Conservation (phyloP, 1,139 yeast genomes). For the Sugiyamaella neomexicana region DNA sequence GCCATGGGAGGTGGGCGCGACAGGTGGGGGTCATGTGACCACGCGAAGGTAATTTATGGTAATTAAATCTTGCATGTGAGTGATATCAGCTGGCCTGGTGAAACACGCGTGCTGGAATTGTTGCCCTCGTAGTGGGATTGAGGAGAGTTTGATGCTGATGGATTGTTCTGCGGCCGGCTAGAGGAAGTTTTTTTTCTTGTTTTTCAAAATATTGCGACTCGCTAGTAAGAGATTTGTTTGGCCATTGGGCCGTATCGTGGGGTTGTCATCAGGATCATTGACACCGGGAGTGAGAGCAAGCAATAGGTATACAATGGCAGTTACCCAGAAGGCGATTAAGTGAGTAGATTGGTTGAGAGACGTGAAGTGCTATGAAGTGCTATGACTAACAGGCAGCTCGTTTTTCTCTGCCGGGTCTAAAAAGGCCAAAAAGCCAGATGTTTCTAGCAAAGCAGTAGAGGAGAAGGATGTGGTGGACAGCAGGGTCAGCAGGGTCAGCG, state of each 20-base stretch:
- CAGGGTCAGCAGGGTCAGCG: no score
- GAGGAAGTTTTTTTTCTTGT: neutral
- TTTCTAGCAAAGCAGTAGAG: neutral
- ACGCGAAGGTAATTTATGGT: no score
- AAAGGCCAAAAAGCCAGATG: conserved; percentile 7
- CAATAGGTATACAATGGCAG: conserved; percentile 8
- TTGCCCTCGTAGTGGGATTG: no score
- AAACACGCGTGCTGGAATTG: no score
- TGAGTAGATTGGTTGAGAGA: neutral
- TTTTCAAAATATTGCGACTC: conserved; percentile 12
- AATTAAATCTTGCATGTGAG: no score
- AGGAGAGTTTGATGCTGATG: neutral
- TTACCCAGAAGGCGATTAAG: conserved; percentile 15
- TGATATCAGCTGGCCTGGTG: no score
- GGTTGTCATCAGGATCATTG: neutral
- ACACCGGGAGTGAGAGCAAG: neutral
- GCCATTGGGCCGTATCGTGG: conserved; percentile 12
- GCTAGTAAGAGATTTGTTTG: neutral
- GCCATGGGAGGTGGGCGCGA: neutral
- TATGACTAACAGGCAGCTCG: neutral
- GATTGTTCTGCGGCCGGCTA: neutral
- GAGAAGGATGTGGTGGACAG: neutral
- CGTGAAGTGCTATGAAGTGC: neutral
- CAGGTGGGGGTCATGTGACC: no score
- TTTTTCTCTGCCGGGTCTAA: conserved; percentile 13